Evolutionary conservation across 1,284 basidiomycete species (phyloP), one percentile per base, ranked within the genome.

Genomic region (Anthracocystis walkeri): DNA sequence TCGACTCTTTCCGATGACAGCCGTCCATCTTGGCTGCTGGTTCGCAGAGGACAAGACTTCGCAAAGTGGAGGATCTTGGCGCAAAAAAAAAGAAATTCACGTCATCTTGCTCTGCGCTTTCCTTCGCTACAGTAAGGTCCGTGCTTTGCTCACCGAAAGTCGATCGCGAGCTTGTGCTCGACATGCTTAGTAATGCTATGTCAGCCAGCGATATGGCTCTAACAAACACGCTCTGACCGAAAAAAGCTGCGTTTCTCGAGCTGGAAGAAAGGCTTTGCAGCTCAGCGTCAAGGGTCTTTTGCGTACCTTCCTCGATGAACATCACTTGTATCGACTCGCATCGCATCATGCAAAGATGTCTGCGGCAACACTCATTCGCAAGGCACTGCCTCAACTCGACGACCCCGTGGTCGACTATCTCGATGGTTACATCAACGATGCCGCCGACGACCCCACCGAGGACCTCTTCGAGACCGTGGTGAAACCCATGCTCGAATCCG

Each of bases 381-480:
- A 88, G 31, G 89, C 88, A 33, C 90, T 97, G 69, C 93, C 94
- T 4, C 91, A 90, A n/a, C 92, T 94, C 31, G 95, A 98, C 85
- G 93, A 96, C 81, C 90, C 95, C 63, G 90, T 98, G 75, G 91
- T 97, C 20, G 92, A 94, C 75, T 98, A 98, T 85, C 90, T 98
- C 52, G 89, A 93, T 23, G 95, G 94, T 40, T 94, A 93, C 83
- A 90, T 97, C 54, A 90, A 95, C 62, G 95, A 97, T 83, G 95
- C 96, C 85, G 94, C 81, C 51, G 82, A 84, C 27, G 81, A 82
- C 41, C 67, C 75, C 2, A 62, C 67, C 41, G 80, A 82, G 38
- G 62, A 79, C 35, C 78, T 82, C 23, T 78, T 84, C 42, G 69
- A 71, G n/a, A 48, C 70, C 23, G 76, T 81, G 25, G 77, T 81